phyloP scores from a whole-genome alignment of 805 yeast genomes.

The Yarrowia yakushimensis region DNA sequence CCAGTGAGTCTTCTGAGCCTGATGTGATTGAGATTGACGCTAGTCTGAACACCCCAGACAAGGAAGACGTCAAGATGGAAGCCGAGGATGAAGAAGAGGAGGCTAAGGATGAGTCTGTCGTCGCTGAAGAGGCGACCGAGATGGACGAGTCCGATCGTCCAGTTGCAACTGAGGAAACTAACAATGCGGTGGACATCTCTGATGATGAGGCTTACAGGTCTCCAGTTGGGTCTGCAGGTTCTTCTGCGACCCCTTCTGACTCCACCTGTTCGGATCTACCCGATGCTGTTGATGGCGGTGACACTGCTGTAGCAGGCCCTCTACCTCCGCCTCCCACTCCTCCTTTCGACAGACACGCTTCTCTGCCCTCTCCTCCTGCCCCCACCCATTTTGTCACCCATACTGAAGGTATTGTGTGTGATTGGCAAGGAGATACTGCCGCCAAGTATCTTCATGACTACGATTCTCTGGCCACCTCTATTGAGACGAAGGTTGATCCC shows the following conservation, averaged over 20 bases:
- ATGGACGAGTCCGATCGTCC: not conserved
- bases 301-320: not conserved
- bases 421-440: not conserved
- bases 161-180: not conserved
- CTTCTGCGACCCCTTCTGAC: not conserved
- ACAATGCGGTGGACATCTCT: not conserved
- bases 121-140: not conserved
- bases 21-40: slow-evolving; percentile 12
- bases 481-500: slow-evolving; percentile 2
- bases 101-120: not conserved
- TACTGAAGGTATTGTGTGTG: slow-evolving; percentile 8
- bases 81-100: not conserved
- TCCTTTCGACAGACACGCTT: slow-evolving; percentile 9
- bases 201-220: slow-evolving; percentile 7
- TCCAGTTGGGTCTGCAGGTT: not conserved
- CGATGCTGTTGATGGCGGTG: not conserved
- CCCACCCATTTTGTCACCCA: slow-evolving; percentile 8
- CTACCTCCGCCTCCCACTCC: not conserved
- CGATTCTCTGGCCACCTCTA: not conserved
- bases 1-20: slow-evolving; percentile 1
- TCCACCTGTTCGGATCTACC: not conserved
- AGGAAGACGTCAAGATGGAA: slow-evolving; percentile 19
- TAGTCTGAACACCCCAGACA: not conserved
- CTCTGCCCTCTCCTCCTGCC: slow-evolving; percentile 10
- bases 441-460: not conserved